phyloP scores from a whole-genome alignment of 2,329 filamentous ascomycete genomes.

The Neopestalotiopsis rosae region DNA sequence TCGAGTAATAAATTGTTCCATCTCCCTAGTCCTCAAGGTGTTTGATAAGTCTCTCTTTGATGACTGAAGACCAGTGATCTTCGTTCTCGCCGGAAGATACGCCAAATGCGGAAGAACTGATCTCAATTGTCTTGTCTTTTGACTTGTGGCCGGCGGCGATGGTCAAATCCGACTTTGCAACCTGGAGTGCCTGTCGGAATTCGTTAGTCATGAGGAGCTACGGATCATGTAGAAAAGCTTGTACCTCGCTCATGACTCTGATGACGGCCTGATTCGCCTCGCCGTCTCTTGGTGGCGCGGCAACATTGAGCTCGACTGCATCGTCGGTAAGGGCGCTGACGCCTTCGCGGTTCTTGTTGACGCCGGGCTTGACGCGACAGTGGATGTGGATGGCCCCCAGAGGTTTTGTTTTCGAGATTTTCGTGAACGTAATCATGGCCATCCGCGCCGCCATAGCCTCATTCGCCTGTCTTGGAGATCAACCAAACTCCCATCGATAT shows the following conservation, averaged over 20 bases:
- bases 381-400: slow-evolving; percentile 59
- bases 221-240: slow-evolving; percentile 18
- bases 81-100: neutral
- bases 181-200: slow-evolving; percentile 53
- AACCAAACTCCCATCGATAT: too few species aligned
- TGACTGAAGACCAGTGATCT: neutral
- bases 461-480: too few species aligned
- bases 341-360: slow-evolving; percentile 65
- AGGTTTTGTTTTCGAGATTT: slow-evolving; percentile 44
- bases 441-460: slow-evolving; percentile 43
- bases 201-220: neutral
- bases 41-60: neutral
- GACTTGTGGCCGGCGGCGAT: slow-evolving; percentile 69
- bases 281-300: slow-evolving; percentile 68
- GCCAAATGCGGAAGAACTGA: slow-evolving; percentile 1
- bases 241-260: slow-evolving; percentile 64
- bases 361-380: slow-evolving; percentile 72
- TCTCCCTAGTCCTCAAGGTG: neutral
- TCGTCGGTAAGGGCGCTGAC: slow-evolving; percentile 61
- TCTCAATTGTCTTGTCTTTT: slow-evolving; percentile 63
- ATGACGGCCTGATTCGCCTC: slow-evolving; percentile 73
- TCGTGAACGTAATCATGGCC: slow-evolving; percentile 51
- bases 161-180: slow-evolving; percentile 68
- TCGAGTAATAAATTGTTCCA: neutral
- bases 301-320: slow-evolving; percentile 67